Conservation (phyloP, 2,329 filamentous ascomycete genomes). For the Orbilia blumenaviensis region DNA sequence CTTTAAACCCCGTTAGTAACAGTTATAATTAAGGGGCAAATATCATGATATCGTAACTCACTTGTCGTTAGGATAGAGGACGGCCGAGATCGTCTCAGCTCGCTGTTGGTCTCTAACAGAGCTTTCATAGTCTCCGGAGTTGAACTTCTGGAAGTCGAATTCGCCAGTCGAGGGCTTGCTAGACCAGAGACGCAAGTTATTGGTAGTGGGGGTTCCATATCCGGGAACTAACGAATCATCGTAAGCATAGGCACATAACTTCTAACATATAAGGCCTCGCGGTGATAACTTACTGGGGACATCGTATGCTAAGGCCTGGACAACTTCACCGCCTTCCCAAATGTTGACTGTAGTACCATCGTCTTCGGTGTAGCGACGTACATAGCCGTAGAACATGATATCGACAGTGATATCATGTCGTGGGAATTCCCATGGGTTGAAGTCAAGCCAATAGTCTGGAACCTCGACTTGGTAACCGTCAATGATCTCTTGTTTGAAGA, state of each 20-base stretch:
- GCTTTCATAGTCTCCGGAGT: slow-evolving; percentile 96
- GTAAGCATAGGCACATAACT: slow-evolving; percentile 14
- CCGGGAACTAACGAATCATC: slow-evolving; percentile 74
- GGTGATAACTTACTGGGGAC: slow-evolving; percentile 64
- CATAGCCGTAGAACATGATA: slow-evolving; percentile 93
- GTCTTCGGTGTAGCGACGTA: slow-evolving; percentile 78
- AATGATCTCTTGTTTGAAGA: slow-evolving; percentile 99
- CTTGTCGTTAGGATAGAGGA: slow-evolving; percentile 90
- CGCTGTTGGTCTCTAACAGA: slow-evolving; percentile 97
- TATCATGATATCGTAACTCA: slow-evolving; percentile 7
- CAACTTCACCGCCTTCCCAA: slow-evolving; percentile 94
- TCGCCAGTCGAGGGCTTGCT: slow-evolving; percentile 97
- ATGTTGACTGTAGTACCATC: slow-evolving; percentile 76
- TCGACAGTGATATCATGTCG: slow-evolving; percentile 94
- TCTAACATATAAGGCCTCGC: slow-evolving; percentile 57
- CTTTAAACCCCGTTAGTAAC: slow-evolving; percentile 64
- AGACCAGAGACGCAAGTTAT: slow-evolving; percentile 96
- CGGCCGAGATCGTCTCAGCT: slow-evolving; percentile 98
- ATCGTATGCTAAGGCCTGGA: slow-evolving; percentile 92
- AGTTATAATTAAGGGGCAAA: not conserved
- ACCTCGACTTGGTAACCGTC: slow-evolving; percentile 98
- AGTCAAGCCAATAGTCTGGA: slow-evolving; percentile 98
- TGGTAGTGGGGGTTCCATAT: slow-evolving; percentile 87
- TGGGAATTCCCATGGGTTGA: slow-evolving; percentile 99
- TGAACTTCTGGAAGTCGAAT: slow-evolving; percentile 99